Evolutionary conservation across 495 filamentous ascomycete genomes (phyloP), one percentile per base, ranked within the genome.

Genomic region (Recurvomyces mirabilis): DNA sequence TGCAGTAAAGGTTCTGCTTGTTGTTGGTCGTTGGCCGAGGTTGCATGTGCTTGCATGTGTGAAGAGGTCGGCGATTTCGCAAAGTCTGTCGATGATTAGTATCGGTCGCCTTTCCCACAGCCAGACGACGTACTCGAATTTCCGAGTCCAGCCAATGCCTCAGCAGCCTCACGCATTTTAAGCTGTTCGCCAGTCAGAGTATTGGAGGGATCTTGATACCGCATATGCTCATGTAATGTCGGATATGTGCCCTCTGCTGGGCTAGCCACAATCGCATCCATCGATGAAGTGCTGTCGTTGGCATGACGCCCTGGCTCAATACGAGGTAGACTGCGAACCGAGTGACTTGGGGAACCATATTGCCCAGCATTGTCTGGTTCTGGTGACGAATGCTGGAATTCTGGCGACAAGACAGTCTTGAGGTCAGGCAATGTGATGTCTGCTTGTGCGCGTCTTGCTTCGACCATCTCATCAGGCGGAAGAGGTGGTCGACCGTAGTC

Each of bases 141-240:
- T 3, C 84, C 77, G 41, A 95, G 71, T 43, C 85, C 83, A 26
- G 82, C 82, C 17, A 95, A 63, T 11, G 88, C 87, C 65, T 94
- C 86, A 23, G 87, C 87, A 21, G 87, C 88, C 56, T 81, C 68
- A 22, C 79, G 69, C 23, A 82, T 77, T 48, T 93, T 82, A 12
- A 84, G 77, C 58, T 95, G 87, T 54, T 94, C 87, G 52, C 89
- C 75, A 35, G 78, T 85, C 21, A 49, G 34, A 1, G 50, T 51
- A 41, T 59, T n/a, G n/a, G n/a, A n/a, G n/a, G n/a, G n/a, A n/a
- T n/a, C n/a, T n/a, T n/a, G n/a, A n/a, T n/a, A n/a, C n/a, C n/a
- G n/a, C n/a, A n/a, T n/a, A n/a, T n/a, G n/a, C 44, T 41, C 52
- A 60, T 57, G 33, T 42, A 47, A n/a, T n/a, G n/a, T n/a, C n/a